Conservation (phyloP, 176 grass and related monocot genomes). For the Oryza glaberrima region DNA sequence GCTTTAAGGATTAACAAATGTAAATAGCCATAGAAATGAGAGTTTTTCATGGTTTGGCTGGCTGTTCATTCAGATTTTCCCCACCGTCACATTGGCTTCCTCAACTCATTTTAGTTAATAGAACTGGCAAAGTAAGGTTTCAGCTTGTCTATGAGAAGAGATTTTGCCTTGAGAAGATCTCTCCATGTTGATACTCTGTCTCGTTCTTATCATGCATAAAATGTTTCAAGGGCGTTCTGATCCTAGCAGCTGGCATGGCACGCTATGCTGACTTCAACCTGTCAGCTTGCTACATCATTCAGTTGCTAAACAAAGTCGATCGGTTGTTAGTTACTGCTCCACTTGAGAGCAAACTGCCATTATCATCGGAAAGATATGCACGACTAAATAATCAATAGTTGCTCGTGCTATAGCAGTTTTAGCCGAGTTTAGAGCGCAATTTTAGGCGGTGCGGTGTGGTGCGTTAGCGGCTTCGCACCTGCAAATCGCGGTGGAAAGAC, state of each 20-base stretch:
- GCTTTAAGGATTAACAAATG: constrained; percentile 37
- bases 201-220: background rate
- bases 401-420: background rate
- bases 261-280: background rate
- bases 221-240: background rate
- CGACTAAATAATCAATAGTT: too few species aligned
- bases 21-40: constrained; percentile 54
- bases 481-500: background rate
- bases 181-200: background rate
- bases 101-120: constrained; percentile 25
- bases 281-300: background rate
- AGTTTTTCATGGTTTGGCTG: constrained; percentile 24
- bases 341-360: too few species aligned
- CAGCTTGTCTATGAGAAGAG: constrained; percentile 12
- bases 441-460: background rate
- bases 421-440: background rate
- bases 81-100: background rate
- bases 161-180: background rate
- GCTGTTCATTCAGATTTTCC: constrained; percentile 2
- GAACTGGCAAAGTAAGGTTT: background rate
- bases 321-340: too few species aligned
- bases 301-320: too few species aligned
- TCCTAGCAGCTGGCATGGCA: background rate
- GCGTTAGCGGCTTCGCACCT: background rate
- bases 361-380: too few species aligned